These are phyloP conservation scores for Piper longum DNA, from an alignment of 164 flowering plant species.

Conservation along the genomic window DNA sequence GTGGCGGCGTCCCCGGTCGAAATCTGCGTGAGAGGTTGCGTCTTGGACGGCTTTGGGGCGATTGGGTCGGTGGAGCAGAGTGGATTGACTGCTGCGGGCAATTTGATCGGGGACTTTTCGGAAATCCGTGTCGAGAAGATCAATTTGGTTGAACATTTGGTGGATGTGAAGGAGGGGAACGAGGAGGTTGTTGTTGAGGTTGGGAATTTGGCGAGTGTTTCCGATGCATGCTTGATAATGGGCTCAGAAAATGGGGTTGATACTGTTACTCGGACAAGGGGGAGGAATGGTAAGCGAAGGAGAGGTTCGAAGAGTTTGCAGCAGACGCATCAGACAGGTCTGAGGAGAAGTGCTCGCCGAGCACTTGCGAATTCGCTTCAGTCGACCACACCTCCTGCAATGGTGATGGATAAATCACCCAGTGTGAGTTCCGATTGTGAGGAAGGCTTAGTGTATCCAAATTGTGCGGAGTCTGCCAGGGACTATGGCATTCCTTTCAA, in stretches of 20 bases:
- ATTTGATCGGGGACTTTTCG: slow-evolving; percentile 1
- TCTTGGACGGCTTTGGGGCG: not conserved
- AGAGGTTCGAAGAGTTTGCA: slow-evolving; percentile 13
- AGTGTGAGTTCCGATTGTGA: slow-evolving; percentile 20
- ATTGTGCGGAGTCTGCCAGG: slow-evolving; percentile 15
- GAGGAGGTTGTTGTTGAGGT: not conserved
- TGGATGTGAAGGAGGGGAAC: not conserved
- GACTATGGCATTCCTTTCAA: slow-evolving; percentile 24
- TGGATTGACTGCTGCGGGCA: not conserved
- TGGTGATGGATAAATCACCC: slow-evolving; percentile 10
- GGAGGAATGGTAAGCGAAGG: slow-evolving; percentile 28
- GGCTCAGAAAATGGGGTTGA: slow-evolving; percentile 6
- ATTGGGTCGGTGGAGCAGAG: not conserved
- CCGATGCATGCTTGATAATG: slow-evolving; percentile 5
- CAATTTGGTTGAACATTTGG: not conserved
- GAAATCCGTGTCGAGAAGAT: slow-evolving; percentile 5
- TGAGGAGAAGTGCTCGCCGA: slow-evolving; percentile 78
- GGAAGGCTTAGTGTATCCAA: slow-evolving; percentile 12
- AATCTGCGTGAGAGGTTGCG: not conserved
- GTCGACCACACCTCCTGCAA: slow-evolving; percentile 5
- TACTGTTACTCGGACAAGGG: slow-evolving; percentile 5
- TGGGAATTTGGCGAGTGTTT: not conserved
- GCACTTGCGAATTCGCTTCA: slow-evolving; percentile 11
- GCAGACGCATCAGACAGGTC: slow-evolving; percentile 18
- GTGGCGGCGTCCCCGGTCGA: not conserved